These are phyloP conservation scores for Phaffia tasmanica DNA, from an alignment of 768 basidiomycete genomes.

Conservation along the genomic window DNA sequence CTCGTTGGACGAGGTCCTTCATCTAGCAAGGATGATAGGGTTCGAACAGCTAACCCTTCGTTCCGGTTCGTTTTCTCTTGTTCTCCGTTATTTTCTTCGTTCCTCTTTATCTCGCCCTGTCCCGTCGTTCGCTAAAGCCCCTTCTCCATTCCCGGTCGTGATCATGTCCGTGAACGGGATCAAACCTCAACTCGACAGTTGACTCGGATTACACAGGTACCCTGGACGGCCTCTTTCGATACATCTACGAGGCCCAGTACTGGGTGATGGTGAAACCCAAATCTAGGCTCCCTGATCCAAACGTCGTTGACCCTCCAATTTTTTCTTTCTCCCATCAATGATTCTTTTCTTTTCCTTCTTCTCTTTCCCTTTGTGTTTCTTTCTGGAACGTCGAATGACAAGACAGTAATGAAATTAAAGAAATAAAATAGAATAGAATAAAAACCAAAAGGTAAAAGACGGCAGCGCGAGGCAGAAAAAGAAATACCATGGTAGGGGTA, in stretches of 20 bases:
- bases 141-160: neutral
- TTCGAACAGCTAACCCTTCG: constrained; percentile 38
- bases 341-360: too few species aligned
- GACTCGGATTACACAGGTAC: constrained; percentile 60
- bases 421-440: too few species aligned
- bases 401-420: too few species aligned
- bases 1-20: constrained; percentile 54
- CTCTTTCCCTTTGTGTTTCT: too few species aligned
- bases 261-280: constrained; percentile 42
- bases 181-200: constrained; percentile 40
- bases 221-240: constrained; percentile 55
- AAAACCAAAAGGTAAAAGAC: too few species aligned
- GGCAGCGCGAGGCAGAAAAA: too few species aligned
- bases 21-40: constrained; percentile 47
- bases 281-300: too few species aligned
- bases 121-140: neutral
- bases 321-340: too few species aligned
- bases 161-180: constrained; percentile 26
- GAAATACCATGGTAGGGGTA: too few species aligned
- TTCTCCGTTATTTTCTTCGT: neutral
- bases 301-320: too few species aligned
- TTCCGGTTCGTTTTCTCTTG: neutral
- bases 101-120: too few species aligned
- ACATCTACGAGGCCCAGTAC: constrained; percentile 58
- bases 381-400: too few species aligned